Evolutionary conservation across 148 eudicot species (phyloP), one percentile per base, ranked within the genome.

Genomic region (Vaccinium darrowii): DNA sequence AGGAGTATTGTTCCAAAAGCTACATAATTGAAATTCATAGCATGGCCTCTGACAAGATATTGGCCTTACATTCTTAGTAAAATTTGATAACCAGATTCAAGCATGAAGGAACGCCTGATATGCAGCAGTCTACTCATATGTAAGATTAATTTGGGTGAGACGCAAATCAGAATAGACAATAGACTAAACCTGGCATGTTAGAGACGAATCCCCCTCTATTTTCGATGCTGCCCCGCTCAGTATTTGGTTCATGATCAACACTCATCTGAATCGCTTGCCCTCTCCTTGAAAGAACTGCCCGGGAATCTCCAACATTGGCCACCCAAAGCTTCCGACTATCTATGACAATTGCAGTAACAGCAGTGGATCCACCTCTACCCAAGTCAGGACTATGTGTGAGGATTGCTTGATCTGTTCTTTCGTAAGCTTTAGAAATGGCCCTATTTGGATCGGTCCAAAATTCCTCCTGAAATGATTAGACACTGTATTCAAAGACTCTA

Each of bases 361-460:
- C 97, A 74, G 97, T 94, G 80, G 97, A 94, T 67, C 97, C 97
- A 83, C 97, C 97, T 89, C 93, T 87, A 83, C 97, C 97, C 81
- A 94, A 86, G 85, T 94, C 93, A 6, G 94, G 93, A 87, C 83
- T 92, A 81, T 92, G 92, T 9, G 89, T 82, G 79, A 94, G 92
- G 81, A 94, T 92, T 15, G 92, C 94, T 74, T 90, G 90, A 85
- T 94, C 97, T 36, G 97, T 94, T 74, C 89, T 90, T 84, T 91
- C 94, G 89, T 94, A 94, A 9, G 95, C 97, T 88, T 90, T 94
- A 52, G 84, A 78, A 78, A 94, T 92, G 49, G 97, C 86, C 43
- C 88, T 84, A 51, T 49, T 49, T 72, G 94, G 88, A 86, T 94
- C 91, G 5, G 89, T 85, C 97, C 95, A 94, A 84, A 94, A 94